Evolutionary conservation across 2,329 filamentous ascomycete genomes (phyloP), one percentile per base, ranked within the genome.

Genomic region (Lomentospora prolificans): DNA sequence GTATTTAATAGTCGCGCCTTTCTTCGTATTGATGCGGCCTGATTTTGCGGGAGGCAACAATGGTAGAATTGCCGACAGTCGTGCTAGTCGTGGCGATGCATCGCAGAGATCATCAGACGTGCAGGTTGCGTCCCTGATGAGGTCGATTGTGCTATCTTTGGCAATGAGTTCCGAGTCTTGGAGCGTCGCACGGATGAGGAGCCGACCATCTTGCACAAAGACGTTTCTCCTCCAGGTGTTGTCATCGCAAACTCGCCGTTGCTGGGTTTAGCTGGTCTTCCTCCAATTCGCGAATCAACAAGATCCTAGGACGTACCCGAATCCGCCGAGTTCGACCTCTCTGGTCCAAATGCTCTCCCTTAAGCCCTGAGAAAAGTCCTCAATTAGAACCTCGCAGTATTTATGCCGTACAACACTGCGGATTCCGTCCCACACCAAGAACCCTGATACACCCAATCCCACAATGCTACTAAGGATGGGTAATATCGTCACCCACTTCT

Each of bases 401-500:
- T 84, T 83, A 73, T 92, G 85, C 64, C 85, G 82, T 33, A 87
- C 79, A 3, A 94, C 87, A 56, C 81, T 85, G 52, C 72, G 72
- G 39, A 91, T 66, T 3, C 89, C 89, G 61, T 91, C 85, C 77
- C 84, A 94, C 51, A 94, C 75, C 48, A 94, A 70, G 63, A 91
- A 81, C 1, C 77, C 88, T 1, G 85, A 81, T 41, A 91, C 71
- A 2, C 68, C 79, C 33, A 92, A 66, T 12, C 89, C 89, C 12
- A 90, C 58, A 3, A 84, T 51, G 52, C 94, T 80, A 50, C 88
- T 89, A 24, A 89, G 66, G 44, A 90, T 65, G 2, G 89, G 89
- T 57, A 95, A 79, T 60, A 92, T 90, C 2, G 85, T 90, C 7
- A 89, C 84, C 89, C 89, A 94, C 73, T 90, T 94, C 75, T 92